phyloP scores from a whole-genome alignment of 169 alveolate genomes.

The Cryptosporidium sp. region DNA sequence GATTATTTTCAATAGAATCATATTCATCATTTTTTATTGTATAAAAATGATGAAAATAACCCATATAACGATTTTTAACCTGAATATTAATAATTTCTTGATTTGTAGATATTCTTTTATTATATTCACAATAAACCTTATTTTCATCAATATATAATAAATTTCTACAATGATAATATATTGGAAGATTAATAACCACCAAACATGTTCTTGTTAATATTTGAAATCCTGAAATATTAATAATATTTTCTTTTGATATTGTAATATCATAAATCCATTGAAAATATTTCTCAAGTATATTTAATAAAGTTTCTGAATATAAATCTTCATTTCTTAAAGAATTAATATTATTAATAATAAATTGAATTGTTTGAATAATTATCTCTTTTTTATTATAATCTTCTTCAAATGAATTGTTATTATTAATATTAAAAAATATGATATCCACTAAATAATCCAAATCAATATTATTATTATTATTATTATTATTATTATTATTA shows the following conservation, averaged over 20 bases:
- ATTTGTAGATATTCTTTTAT: not conserved
- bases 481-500: not conserved
- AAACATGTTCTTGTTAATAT: constrained; percentile 23
- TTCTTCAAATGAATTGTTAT: too few species aligned
- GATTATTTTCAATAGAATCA: not conserved
- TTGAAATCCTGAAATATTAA: not conserved
- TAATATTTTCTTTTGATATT: not conserved
- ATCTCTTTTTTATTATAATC: not conserved
- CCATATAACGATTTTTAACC: not conserved
- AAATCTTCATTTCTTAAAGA: too few species aligned
- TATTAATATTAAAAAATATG: not conserved
- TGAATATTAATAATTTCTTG: not conserved
- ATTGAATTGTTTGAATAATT: too few species aligned
- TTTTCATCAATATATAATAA: constrained; percentile 41
- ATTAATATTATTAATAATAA: too few species aligned
- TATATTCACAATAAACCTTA: not conserved
- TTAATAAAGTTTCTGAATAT: not conserved
- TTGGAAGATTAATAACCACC: constrained; percentile 10
- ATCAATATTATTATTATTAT: not conserved
- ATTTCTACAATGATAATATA: constrained; percentile 46
- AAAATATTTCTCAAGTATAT: not conserved
- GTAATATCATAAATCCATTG: not conserved
- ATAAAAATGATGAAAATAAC: constrained; percentile 31
- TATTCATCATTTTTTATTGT: not conserved
- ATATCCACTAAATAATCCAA: not conserved